These are phyloP conservation scores for Vitis hybrid DNA, from an alignment of 177 flowering plant species.

Conservation along the genomic window DNA sequence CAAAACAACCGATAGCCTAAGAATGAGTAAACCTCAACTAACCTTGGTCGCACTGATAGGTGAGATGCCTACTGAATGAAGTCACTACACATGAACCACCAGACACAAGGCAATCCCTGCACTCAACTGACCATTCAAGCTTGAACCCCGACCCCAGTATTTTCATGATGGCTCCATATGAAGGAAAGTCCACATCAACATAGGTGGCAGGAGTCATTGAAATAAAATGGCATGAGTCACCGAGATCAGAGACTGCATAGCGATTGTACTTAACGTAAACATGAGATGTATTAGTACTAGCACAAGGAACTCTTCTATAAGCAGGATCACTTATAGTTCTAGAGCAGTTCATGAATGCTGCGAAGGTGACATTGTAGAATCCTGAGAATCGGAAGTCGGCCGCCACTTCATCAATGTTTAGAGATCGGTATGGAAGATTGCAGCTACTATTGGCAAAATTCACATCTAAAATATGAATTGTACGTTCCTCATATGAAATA, in stretches of 20 bases:
- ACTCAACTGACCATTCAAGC: slow-evolving; percentile 17
- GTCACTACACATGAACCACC: slow-evolving; percentile 2
- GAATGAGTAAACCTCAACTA: too few relatives aligned
- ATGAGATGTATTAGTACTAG: background rate
- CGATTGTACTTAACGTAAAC: slow-evolving; percentile 8
- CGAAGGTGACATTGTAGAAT: too few relatives aligned
- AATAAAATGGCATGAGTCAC: slow-evolving; percentile 4
- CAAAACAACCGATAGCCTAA: too few relatives aligned
- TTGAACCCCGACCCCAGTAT: slow-evolving; percentile 14
- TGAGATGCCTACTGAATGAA: too few relatives aligned
- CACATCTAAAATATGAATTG: slow-evolving; percentile 13
- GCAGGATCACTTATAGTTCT: slow-evolving; percentile 2
- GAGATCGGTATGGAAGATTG: slow-evolving; percentile 1
- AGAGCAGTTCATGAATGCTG: slow-evolving; percentile 15
- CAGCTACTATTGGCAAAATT: slow-evolving; percentile 16
- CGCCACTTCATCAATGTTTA: background rate
- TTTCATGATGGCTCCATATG: slow-evolving; percentile 8
- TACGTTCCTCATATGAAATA: slow-evolving; percentile 10
- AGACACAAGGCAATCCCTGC: slow-evolving; percentile 9
- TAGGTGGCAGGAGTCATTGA: slow-evolving; percentile 6
- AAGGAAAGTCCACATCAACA: background rate
- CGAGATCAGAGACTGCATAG: background rate
- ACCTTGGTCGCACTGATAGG: too few relatives aligned
- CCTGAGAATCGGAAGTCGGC: background rate
- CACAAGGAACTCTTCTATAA: slow-evolving; percentile 11